phyloP scores from a whole-genome alignment of 768 basidiomycete genomes.

The Termitomyces sp. region DNA sequence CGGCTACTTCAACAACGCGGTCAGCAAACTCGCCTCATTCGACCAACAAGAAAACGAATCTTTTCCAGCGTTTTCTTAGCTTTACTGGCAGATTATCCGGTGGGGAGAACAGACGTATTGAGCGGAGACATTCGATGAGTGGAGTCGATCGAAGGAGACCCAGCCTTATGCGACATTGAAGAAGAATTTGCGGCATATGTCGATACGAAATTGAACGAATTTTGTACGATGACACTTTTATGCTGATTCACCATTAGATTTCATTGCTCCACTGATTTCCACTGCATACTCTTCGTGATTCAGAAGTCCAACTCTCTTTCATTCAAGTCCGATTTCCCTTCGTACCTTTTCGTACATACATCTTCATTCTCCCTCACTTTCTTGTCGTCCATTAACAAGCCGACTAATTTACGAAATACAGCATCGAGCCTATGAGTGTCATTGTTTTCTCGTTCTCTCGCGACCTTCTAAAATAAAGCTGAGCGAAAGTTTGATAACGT shows the following conservation, averaged over 20 bases:
- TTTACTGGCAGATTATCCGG: conserved; percentile 42
- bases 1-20: conserved; percentile 54
- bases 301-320: background rate
- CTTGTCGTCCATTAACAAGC: background rate
- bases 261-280: background rate
- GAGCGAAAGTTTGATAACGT: background rate
- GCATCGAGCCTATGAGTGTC: background rate
- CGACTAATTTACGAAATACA: background rate
- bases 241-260: background rate
- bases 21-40: conserved; percentile 46
- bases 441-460: background rate
- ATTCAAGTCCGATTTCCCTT: background rate
- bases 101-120: conserved; percentile 31
- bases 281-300: background rate
- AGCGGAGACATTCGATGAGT: conserved; percentile 48
- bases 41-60: conserved; percentile 46
- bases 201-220: background rate
- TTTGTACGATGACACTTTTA: background rate
- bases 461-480: background rate
- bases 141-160: conserved; percentile 19
- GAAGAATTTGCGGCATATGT: too few species aligned
- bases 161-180: conserved; percentile 9
- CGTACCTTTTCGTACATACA: background rate
- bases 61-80: conserved; percentile 57
- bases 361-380: background rate